Conservation (phyloP, 768 basidiomycete species). For the Phylloporus arenicola region DNA sequence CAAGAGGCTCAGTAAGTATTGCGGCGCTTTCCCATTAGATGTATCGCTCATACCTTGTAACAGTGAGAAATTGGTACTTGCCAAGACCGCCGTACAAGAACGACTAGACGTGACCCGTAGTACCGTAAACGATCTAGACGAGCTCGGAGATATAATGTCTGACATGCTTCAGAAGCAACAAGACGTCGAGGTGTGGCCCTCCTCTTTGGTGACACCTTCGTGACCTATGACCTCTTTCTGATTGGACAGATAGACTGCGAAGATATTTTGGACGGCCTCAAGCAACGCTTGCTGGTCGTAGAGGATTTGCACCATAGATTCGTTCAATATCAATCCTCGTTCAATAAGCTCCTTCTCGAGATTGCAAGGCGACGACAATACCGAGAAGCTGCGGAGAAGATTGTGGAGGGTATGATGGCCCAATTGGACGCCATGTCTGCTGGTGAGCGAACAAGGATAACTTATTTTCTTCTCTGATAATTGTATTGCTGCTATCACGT, state of each 20-base stretch:
- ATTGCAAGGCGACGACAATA: conserved; percentile 65
- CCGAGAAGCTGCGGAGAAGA: conserved; percentile 57
- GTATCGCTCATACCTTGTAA: conserved; percentile 3
- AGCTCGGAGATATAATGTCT: conserved; percentile 72
- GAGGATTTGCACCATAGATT: conserved; percentile 62
- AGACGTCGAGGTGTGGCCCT: conserved; percentile 51
- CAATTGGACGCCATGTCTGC: conserved; percentile 61
- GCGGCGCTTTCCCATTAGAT: background rate
- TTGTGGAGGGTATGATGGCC: conserved; percentile 61
- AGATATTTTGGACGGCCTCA: conserved; percentile 49
- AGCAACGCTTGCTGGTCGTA: conserved; percentile 57
- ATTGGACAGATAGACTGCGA: conserved; percentile 43
- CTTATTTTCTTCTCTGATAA: background rate
- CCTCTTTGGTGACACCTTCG: background rate
- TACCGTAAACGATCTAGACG: conserved; percentile 63
- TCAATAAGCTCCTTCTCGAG: conserved; percentile 68
- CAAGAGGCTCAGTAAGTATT: conserved; percentile 51
- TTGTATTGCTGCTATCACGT: background rate
- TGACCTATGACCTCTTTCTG: background rate
- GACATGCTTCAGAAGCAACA: conserved; percentile 72
- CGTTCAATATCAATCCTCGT: conserved; percentile 66
- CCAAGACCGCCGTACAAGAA: conserved; percentile 40
- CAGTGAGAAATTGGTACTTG: conserved; percentile 48
- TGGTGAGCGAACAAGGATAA: conserved; percentile 37
- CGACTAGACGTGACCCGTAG: conserved; percentile 46